These are phyloP conservation scores for Circinella umbellata DNA, from an alignment of 371 early-diverging fungal genomes.

Conservation along the genomic window DNA sequence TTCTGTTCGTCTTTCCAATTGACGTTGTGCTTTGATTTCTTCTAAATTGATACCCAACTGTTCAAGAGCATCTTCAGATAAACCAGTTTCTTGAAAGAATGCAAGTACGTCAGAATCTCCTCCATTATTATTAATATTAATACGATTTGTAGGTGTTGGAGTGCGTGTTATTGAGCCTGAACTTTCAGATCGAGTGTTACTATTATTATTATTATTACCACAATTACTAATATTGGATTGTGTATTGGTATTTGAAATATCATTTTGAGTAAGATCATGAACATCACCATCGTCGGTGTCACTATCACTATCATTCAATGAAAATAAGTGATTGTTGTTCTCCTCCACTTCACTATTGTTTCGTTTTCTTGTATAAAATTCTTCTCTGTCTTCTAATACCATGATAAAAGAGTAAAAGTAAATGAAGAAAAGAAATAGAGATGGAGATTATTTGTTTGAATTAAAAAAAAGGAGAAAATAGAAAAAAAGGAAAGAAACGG, in stretches of 20 bases:
- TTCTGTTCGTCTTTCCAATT: conserved; percentile 17
- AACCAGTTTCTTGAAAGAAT: conserved; percentile 17
- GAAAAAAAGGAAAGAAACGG: too few species aligned
- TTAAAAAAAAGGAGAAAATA: too few species aligned
- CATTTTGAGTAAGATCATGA: conserved; percentile 5
- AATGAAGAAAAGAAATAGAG: not conserved
- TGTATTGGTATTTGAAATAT: not conserved
- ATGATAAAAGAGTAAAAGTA: not conserved
- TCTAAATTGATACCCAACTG: conserved; percentile 26
- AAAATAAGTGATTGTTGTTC: not conserved
- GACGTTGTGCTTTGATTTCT: conserved; percentile 28
- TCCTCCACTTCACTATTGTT: not conserved
- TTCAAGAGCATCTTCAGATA: conserved; percentile 21
- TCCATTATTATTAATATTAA: not conserved
- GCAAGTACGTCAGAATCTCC: conserved; percentile 8
- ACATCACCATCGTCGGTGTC: conserved; percentile 8
- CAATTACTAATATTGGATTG: not conserved
- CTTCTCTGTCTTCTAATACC: too few species aligned
- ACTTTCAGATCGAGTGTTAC: not conserved
- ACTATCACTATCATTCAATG: not conserved
- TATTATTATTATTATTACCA: not conserved
- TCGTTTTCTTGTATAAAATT: not conserved
- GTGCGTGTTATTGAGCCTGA: not conserved
- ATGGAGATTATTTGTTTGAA: too few species aligned
- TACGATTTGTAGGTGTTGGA: not conserved